A percentile compares a stretch with the other conserved stretches of the same genome.
Evolutionary conservation across 2,329 filamentous ascomycete genomes (phyloP).

Genomic region (Beauveria bassiana): DNA sequence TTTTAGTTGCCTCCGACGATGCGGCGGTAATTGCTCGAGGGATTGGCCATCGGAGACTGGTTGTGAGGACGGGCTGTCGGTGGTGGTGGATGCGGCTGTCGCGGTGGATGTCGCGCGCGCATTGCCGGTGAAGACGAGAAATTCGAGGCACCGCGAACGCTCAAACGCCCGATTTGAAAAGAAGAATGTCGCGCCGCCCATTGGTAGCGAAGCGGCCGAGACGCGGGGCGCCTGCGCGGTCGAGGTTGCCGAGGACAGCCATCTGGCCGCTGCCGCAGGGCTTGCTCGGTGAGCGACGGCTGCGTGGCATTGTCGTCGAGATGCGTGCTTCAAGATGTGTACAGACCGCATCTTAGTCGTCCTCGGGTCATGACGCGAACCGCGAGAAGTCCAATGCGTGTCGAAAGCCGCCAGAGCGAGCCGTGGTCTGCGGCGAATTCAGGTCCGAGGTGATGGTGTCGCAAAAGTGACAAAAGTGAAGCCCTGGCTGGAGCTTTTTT

Average conservation of each 20-base stretch:
- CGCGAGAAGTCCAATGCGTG: slow-evolving; percentile 7
- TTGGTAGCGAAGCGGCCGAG: slow-evolving; percentile 13
- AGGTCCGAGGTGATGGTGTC: neutral
- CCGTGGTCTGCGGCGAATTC: neutral
- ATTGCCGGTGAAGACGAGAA: slow-evolving; percentile 21
- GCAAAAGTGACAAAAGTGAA: neutral
- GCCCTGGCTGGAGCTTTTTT: slow-evolving; percentile 1
- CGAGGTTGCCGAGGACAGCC: slow-evolving; percentile 23
- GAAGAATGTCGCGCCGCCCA: slow-evolving; percentile 22
- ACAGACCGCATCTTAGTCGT: slow-evolving; percentile 10
- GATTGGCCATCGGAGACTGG: slow-evolving; percentile 11
- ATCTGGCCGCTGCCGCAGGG: slow-evolving; percentile 15
- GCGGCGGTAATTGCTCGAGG: slow-evolving; percentile 23
- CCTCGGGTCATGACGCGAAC: slow-evolving; percentile 9
- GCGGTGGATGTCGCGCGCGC: slow-evolving; percentile 20
- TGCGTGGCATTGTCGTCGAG: slow-evolving; percentile 5
- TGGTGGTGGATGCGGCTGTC: neutral
- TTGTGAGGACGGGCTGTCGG: neutral
- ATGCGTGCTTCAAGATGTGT: neutral
- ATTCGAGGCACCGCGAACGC: slow-evolving; percentile 30
- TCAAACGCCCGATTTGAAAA: slow-evolving; percentile 29
- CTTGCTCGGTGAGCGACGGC: neutral
- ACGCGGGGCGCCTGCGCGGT: slow-evolving; percentile 10
- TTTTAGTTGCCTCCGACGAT: slow-evolving; percentile 27
- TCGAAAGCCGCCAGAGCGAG: neutral